Conservation (phyloP, 805 yeast genomes). For the Candida incommunis region DNA sequence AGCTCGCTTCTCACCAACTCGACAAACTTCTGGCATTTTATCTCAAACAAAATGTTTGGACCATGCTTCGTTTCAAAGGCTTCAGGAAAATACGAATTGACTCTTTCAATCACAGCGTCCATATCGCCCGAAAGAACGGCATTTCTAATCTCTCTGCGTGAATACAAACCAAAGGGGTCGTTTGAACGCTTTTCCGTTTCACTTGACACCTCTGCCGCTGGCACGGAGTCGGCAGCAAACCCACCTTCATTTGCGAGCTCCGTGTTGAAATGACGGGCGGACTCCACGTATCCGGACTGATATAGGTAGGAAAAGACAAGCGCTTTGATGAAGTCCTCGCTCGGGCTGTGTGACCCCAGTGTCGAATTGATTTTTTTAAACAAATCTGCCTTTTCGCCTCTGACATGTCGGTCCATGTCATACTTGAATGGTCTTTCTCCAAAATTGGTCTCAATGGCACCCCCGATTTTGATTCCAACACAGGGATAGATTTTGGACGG, state of each 20-base stretch:
- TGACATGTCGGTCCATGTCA: conserved; percentile 43
- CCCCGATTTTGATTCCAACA: conserved; percentile 32
- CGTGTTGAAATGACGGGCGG: conserved; percentile 35
- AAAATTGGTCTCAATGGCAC: conserved; percentile 36
- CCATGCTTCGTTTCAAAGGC: conserved; percentile 19
- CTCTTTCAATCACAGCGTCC: conserved; percentile 26
- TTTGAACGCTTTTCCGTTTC: conserved; percentile 4
- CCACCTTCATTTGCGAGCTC: conserved; percentile 23
- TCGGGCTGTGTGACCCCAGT: conserved; percentile 3
- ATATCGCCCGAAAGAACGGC: conserved; percentile 32
- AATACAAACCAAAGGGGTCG: conserved; percentile 5
- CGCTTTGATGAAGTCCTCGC: conserved; percentile 17
- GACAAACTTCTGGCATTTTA: conserved; percentile 31
- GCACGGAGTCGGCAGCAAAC: neutral
- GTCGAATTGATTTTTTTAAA: conserved; percentile 7
- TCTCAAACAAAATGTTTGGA: conserved; percentile 25
- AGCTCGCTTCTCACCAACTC: conserved; percentile 22
- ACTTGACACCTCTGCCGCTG: conserved; percentile 14
- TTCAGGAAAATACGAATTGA: conserved; percentile 26
- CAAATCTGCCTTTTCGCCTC: conserved; percentile 28
- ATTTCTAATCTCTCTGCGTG: conserved; percentile 32
- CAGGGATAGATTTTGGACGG: conserved; percentile 32
- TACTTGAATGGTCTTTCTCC: conserved; percentile 36
- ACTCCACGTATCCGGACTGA: conserved; percentile 44
- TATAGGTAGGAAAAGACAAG: conserved; percentile 36